Conservation (phyloP, 176 grass and related monocot species). For the Oryza officinalis region DNA sequence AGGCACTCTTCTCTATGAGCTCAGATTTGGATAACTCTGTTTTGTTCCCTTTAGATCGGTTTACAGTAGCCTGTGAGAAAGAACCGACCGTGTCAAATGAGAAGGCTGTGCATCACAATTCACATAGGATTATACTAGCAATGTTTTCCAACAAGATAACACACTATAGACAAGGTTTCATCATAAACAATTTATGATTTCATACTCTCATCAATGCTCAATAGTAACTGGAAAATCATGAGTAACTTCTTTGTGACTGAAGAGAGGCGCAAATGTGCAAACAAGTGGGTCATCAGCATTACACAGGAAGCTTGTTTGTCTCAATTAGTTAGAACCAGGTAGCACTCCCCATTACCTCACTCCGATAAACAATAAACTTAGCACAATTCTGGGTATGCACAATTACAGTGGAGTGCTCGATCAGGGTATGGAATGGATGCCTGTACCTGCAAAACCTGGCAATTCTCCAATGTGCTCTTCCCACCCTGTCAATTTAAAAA, state of each 20-base stretch:
- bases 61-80: conserved; percentile 76
- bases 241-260: conserved; percentile 1
- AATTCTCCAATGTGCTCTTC: conserved; percentile 95
- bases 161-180: background rate
- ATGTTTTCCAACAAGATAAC: background rate
- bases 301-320: background rate
- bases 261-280: conserved; percentile 1
- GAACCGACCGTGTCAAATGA: conserved; percentile 13
- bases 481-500: conserved; percentile 62
- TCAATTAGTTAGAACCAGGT: background rate
- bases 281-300: background rate
- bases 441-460: conserved; percentile 90
- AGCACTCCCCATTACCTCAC: background rate
- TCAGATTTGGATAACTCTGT: conserved; percentile 88
- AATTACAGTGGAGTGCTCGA: background rate
- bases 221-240: background rate
- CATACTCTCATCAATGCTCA: background rate
- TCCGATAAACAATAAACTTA: background rate
- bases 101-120: background rate
- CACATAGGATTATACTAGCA: conserved; percentile 6
- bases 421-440: background rate
- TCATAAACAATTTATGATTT: background rate
- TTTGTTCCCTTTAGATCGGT: conserved; percentile 93
- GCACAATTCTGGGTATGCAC: background rate
- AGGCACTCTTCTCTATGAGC: conserved; percentile 90